These are phyloP conservation scores for Hypoxylon rubiginosum DNA, from an alignment of 2,329 filamentous ascomycete genomes.

Conservation along the genomic window DNA sequence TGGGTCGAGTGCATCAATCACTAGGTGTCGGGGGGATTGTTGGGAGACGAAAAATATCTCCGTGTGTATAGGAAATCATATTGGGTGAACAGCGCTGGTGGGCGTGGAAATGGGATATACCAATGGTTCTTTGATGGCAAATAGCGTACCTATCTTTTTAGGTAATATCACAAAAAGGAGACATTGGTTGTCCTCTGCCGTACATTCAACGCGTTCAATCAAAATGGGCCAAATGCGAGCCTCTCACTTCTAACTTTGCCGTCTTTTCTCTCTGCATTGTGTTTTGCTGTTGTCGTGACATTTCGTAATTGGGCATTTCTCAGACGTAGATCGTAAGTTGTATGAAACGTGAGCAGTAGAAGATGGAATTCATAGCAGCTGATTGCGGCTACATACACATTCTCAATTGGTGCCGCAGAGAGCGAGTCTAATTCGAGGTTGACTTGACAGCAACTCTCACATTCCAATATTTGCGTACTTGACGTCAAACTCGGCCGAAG, in stretches of 20 bases:
- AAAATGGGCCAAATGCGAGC: conserved; percentile 35
- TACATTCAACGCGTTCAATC: conserved; percentile 40
- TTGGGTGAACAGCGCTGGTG: conserved; percentile 30
- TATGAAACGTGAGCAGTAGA: background rate
- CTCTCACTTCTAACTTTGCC: conserved; percentile 32
- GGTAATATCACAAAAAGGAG: conserved; percentile 24
- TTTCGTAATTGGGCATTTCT: background rate
- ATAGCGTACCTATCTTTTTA: conserved; percentile 32
- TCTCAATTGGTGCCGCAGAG: background rate
- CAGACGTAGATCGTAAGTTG: background rate
- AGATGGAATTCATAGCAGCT: background rate
- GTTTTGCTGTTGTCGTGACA: conserved; percentile 9
- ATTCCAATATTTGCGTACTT: background rate
- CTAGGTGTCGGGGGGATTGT: conserved; percentile 21
- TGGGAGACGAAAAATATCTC: conserved; percentile 23
- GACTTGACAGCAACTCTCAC: background rate
- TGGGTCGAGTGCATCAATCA: conserved; percentile 30
- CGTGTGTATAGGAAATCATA: conserved; percentile 41
- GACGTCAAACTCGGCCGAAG: background rate
- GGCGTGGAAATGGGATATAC: conserved; percentile 28
- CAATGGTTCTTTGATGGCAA: conserved; percentile 22
- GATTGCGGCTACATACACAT: background rate
- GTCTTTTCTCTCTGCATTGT: background rate
- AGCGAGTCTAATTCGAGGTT: background rate
- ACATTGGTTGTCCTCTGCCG: conserved; percentile 30